A percentile compares a stretch with the other conserved stretches of the same genome.
Evolutionary conservation across 768 basidiomycete species (phyloP).

Genomic region (Asterophora parasitica): DNA sequence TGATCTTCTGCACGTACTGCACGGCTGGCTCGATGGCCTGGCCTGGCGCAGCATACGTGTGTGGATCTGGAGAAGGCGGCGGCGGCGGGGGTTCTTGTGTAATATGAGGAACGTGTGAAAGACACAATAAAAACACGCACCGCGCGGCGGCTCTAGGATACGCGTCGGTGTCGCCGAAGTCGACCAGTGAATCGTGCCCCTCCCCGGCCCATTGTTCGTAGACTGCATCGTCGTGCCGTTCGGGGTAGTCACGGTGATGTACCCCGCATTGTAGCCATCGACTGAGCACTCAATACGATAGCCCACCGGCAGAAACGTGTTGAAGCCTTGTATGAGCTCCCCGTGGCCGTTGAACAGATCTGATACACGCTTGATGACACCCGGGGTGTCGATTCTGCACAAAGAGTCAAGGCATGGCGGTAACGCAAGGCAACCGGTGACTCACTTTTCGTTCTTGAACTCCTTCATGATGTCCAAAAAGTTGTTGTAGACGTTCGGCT

Average conservation of each 20-base stretch:
- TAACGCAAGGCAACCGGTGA: background rate
- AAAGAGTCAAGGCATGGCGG: conserved; percentile 16
- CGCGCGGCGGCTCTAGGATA: conserved; percentile 3
- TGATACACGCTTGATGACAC: conserved; percentile 94
- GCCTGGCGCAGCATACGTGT: conserved; percentile 30
- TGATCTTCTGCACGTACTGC: conserved; percentile 95
- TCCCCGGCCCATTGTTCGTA: conserved; percentile 40
- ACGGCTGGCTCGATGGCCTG: conserved; percentile 74
- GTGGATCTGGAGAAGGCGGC: conserved; percentile 30
- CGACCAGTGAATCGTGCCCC: conserved; percentile 35
- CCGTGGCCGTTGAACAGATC: conserved; percentile 90
- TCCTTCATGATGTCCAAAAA: conserved; percentile 99
- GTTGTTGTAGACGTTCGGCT: conserved; percentile 93
- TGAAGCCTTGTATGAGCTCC: conserved; percentile 92
- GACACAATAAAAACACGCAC: background rate
- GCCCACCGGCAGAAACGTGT: conserved; percentile 92
- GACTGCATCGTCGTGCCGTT: conserved; percentile 59
- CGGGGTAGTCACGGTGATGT: conserved; percentile 77
- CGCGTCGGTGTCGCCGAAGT: conserved; percentile 18
- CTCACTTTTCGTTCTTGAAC: conserved; percentile 88
- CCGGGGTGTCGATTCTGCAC: conserved; percentile 93
- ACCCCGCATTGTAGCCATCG: conserved; percentile 57
- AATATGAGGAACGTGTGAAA: background rate
- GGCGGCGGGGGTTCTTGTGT: conserved; percentile 8
- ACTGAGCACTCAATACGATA: conserved; percentile 85